phyloP scores from a whole-genome alignment of 495 filamentous ascomycete genomes.

The Penicillium roqueforti region DNA sequence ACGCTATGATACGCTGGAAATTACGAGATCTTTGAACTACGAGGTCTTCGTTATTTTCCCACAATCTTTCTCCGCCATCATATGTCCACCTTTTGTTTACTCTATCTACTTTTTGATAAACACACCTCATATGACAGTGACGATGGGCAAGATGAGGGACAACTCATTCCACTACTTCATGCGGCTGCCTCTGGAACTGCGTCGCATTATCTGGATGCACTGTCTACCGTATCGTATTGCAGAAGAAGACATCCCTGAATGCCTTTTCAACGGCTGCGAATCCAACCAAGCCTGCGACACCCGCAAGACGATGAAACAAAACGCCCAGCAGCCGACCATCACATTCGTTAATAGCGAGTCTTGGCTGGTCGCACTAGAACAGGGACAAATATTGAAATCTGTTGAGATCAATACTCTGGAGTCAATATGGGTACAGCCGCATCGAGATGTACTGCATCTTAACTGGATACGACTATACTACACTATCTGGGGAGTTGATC shows the following conservation, averaged over 20 bases:
- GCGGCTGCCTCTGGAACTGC: neutral
- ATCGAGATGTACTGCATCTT: neutral
- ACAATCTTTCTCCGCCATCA: too few species aligned
- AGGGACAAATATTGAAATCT: neutral
- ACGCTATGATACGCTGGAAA: too few species aligned
- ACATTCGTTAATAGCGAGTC: neutral
- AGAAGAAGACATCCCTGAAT: neutral
- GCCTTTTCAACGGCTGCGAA: neutral
- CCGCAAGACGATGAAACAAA: neutral
- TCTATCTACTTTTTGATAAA: too few species aligned
- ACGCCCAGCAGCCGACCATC: neutral
- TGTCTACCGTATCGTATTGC: conserved; percentile 1
- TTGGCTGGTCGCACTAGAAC: neutral
- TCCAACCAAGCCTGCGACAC: neutral
- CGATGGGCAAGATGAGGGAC: too few species aligned
- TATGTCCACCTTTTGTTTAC: too few species aligned
- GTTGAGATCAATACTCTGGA: neutral
- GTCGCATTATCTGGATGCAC: neutral
- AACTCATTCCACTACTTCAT: neutral
- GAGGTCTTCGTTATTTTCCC: too few species aligned
- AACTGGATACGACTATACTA: neutral
- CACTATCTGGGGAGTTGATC: neutral
- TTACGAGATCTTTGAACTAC: too few species aligned
- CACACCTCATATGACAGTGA: too few species aligned
- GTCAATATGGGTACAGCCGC: neutral